Percentiles rank a stretch among this genome's conserved stretches.
These are phyloP conservation scores for Globisporangium middletonii DNA, from an alignment of 352 stramenopile genomes.

Conservation along the genomic window DNA sequence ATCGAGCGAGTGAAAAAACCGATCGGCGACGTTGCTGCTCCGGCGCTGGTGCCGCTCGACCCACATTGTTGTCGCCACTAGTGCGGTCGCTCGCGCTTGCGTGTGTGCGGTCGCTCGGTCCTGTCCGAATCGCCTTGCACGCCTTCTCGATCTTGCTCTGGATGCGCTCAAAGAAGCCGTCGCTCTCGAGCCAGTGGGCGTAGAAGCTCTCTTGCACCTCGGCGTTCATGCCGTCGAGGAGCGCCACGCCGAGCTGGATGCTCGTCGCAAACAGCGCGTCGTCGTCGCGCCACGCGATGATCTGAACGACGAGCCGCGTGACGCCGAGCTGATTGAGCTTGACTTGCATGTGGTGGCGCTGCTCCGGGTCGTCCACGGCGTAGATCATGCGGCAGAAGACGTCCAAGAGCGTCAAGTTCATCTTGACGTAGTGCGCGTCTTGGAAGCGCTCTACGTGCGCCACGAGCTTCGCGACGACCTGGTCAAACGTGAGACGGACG, in stretches of 20 bases:
- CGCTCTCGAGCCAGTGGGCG: conserved; percentile 34
- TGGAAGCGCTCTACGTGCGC: conserved; percentile 52
- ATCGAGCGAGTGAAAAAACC: conserved; percentile 9
- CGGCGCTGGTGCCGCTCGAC: too few species aligned
- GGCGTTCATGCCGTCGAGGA: conserved; percentile 73
- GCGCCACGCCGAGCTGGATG: conserved; percentile 55
- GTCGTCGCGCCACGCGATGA: conserved; percentile 50
- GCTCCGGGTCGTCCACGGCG: conserved; percentile 39
- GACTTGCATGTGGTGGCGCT: conserved; percentile 57
- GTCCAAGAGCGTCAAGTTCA: conserved; percentile 60
- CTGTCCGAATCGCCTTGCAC: conserved; percentile 31
- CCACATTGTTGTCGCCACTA: neutral
- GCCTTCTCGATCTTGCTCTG: conserved; percentile 42
- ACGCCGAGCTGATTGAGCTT: conserved; percentile 58
- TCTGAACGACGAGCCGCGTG: conserved; percentile 55
- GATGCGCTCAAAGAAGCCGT: conserved; percentile 48
- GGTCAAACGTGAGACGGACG: conserved; percentile 49
- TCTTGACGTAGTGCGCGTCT: conserved; percentile 51
- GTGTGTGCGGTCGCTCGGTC: conserved; percentile 18
- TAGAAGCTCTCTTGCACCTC: conserved; percentile 72
- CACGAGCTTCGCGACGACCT: conserved; percentile 59
- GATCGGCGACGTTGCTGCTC: conserved; percentile 2
- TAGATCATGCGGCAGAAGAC: conserved; percentile 75
- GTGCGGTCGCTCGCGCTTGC: neutral
- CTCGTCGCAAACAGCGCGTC: conserved; percentile 48